phyloP scores from a whole-genome alignment of 495 filamentous ascomycete species.

The Hyaloscypha finlandica region DNA sequence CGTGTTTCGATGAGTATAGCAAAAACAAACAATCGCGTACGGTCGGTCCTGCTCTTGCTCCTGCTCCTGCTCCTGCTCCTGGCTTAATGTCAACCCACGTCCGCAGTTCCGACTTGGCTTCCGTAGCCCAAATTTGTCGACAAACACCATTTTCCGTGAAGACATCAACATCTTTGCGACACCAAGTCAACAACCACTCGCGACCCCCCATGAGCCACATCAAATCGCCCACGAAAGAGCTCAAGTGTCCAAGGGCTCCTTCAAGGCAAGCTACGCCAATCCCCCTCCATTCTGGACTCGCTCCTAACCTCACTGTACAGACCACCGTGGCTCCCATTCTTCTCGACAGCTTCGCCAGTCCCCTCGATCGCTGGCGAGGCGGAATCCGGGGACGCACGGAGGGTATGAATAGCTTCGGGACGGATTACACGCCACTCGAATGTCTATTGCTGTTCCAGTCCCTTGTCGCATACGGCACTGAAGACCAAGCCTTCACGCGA shows the following conservation, averaged over 20 bases:
- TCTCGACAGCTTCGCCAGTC: constrained; percentile 40
- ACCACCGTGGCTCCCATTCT: constrained; percentile 34
- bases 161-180: neutral
- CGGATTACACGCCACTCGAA: constrained; percentile 82
- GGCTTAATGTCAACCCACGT: no score
- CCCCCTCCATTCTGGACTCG: neutral
- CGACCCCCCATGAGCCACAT: constrained; percentile 6
- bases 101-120: no score
- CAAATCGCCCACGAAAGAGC: neutral
- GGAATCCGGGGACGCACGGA: constrained; percentile 50
- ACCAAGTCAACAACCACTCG: constrained; percentile 15
- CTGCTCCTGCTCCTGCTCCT: no score
- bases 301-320: neutral
- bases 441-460: constrained; percentile 86
- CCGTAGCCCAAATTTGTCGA: no score
- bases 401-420: constrained; percentile 37
- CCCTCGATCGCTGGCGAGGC: constrained; percentile 59
- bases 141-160: no score
- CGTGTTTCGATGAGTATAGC: no score
- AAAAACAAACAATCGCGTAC: no score
- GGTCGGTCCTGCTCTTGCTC: no score
- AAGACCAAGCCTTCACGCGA: constrained; percentile 63
- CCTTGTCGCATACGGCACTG: constrained; percentile 65
- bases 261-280: neutral
- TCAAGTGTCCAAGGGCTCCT: neutral